A percentile compares a stretch with the other conserved stretches of the same genome.
These are phyloP conservation scores for Lactarius pseudohatsudake DNA, from an alignment of 768 basidiomycete genomes.

Conservation along the genomic window DNA sequence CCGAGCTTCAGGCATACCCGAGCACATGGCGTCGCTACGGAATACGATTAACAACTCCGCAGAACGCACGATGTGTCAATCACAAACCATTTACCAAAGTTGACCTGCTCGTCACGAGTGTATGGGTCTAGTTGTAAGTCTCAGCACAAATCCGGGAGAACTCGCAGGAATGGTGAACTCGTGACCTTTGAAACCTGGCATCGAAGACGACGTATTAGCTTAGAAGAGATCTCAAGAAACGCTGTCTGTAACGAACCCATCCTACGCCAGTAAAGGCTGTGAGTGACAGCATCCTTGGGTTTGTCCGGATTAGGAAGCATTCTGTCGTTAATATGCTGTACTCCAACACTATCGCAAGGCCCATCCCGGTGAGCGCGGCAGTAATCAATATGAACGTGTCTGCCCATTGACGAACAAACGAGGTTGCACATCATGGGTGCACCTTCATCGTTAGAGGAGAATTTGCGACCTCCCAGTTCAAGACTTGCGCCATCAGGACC, in stretches of 20 bases:
- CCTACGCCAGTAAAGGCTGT: slow-evolving; percentile 55
- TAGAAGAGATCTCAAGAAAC: not conserved
- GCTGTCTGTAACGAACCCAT: slow-evolving; percentile 42
- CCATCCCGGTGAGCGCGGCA: slow-evolving; percentile 44
- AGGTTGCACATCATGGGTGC: slow-evolving; percentile 63
- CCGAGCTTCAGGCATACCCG: slow-evolving; percentile 36
- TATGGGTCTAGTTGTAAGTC: slow-evolving; percentile 49
- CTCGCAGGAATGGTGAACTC: not conserved
- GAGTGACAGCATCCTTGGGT: slow-evolving; percentile 54
- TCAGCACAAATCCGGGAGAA: not conserved
- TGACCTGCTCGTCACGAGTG: slow-evolving; percentile 50
- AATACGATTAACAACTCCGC: slow-evolving; percentile 5
- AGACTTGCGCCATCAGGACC: slow-evolving; percentile 49
- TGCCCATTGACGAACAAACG: slow-evolving; percentile 51
- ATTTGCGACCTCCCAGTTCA: slow-evolving; percentile 56
- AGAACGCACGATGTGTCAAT: not conserved
- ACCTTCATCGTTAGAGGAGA: slow-evolving; percentile 52
- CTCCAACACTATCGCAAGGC: slow-evolving; percentile 44
- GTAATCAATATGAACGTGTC: slow-evolving; percentile 54
- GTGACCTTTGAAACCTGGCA: slow-evolving; percentile 53
- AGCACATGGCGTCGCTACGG: slow-evolving; percentile 51
- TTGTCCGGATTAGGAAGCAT: slow-evolving; percentile 47
- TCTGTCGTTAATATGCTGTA: slow-evolving; percentile 45
- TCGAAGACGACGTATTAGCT: not conserved
- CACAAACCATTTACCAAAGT: slow-evolving; percentile 54